phyloP scores from a whole-genome alignment of 2,329 filamentous ascomycete species.

The Fusarium aywerte region DNA sequence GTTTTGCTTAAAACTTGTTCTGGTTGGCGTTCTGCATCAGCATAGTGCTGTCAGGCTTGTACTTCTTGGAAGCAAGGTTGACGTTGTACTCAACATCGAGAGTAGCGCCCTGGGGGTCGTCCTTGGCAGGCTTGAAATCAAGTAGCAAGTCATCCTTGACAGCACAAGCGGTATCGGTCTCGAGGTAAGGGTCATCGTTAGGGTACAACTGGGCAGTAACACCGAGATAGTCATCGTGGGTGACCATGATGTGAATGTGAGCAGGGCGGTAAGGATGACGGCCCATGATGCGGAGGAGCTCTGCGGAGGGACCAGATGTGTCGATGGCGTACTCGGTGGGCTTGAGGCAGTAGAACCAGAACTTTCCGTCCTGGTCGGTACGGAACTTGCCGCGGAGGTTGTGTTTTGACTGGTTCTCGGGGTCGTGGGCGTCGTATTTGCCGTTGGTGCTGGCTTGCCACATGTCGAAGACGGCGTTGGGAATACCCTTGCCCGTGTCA shows the following conservation, averaged over 20 bases:
- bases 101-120: slow-evolving; percentile 51
- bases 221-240: slow-evolving; percentile 73
- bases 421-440: slow-evolving; percentile 81
- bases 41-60: slow-evolving; percentile 51
- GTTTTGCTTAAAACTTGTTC: slow-evolving; percentile 38
- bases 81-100: slow-evolving; percentile 58
- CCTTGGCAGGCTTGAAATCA: slow-evolving; percentile 59
- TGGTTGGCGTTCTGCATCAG: slow-evolving; percentile 47
- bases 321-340: slow-evolving; percentile 79
- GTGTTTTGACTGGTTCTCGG: slow-evolving; percentile 75
- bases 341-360: slow-evolving; percentile 79
- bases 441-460: slow-evolving; percentile 82
- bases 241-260: slow-evolving; percentile 65
- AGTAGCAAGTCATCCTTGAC: slow-evolving; percentile 65
- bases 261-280: slow-evolving; percentile 61
- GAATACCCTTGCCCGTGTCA: slow-evolving; percentile 73
- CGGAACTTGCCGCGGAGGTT: slow-evolving; percentile 82
- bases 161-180: slow-evolving; percentile 59
- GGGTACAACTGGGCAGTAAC: slow-evolving; percentile 83
- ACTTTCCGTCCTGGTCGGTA: slow-evolving; percentile 75
- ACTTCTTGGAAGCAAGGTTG: slow-evolving; percentile 57
- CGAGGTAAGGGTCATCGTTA: slow-evolving; percentile 71
- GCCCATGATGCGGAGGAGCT: slow-evolving; percentile 59
- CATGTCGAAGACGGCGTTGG: slow-evolving; percentile 77
- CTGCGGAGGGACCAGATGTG: slow-evolving; percentile 64